Evolutionary conservation across 305 asterid species (phyloP).

Genomic region (Fraxinus nigra): DNA sequence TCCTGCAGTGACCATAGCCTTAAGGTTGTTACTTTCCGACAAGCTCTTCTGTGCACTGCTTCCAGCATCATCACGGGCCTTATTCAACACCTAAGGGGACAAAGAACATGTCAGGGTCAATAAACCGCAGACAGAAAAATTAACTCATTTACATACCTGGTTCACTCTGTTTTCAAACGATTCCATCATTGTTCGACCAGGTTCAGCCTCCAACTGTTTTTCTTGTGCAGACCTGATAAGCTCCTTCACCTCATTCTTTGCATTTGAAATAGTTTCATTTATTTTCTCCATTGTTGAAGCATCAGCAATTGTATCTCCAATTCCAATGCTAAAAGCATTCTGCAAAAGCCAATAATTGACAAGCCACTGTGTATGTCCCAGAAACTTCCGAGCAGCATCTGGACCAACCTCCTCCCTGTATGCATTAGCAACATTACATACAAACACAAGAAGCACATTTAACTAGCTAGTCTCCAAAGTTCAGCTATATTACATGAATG

Average conservation of each 20-base stretch:
- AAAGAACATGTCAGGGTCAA: slow-evolving; percentile 27
- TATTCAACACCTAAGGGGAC: slow-evolving; percentile 81
- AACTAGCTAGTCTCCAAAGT: neutral
- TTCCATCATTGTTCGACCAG: slow-evolving; percentile 97
- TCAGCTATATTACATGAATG: neutral
- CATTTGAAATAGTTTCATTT: slow-evolving; percentile 74
- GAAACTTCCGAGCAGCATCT: slow-evolving; percentile 96
- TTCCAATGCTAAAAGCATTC: slow-evolving; percentile 92
- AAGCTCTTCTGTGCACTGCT: slow-evolving; percentile 96
- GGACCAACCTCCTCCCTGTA: slow-evolving; percentile 99
- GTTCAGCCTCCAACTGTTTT: slow-evolving; percentile 89
- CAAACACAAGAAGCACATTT: neutral
- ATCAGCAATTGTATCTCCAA: slow-evolving; percentile 99
- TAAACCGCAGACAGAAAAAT: too few species aligned
- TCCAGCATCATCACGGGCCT: slow-evolving; percentile 99
- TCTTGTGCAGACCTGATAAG: slow-evolving; percentile 74
- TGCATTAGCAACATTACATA: slow-evolving; percentile 5
- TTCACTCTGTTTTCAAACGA: slow-evolving; percentile 97
- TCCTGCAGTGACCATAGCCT: slow-evolving; percentile 99
- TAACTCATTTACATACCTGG: slow-evolving; percentile 82
- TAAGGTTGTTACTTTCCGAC: slow-evolving; percentile 93
- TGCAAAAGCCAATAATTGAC: slow-evolving; percentile 99
- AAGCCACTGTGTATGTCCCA: slow-evolving; percentile 99
- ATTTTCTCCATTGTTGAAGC: slow-evolving; percentile 86
- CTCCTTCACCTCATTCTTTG: slow-evolving; percentile 86